Evolutionary conservation across 2,329 filamentous ascomycete species (phyloP), one percentile per base, ranked within the genome.

Genomic region (Pyricularia sp.): DNA sequence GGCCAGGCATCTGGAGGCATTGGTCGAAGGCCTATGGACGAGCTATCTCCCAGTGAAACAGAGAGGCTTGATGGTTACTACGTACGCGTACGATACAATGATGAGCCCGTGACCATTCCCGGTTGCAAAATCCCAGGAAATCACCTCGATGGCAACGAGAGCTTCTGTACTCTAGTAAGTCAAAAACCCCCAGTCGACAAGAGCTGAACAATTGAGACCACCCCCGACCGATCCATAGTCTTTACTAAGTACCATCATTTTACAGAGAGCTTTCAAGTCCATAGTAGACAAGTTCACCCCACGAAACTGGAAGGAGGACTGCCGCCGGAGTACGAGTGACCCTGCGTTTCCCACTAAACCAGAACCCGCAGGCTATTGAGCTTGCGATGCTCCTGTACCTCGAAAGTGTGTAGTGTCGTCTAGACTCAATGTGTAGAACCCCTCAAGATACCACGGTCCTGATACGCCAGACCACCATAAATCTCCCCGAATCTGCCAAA

Each of bases 221-320:
- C n/a, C 26, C 4, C 12, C 28, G 25, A 23, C 12, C 28, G 25
- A 23, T 36, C 42, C 10, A 26, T 4, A 12, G 10, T 66, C n/a
- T 30, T 55, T 66, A 50, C 25, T 12, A 28, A 50, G 68, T 70
- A 12, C 68, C 26, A 61, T 26, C 25, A n/a, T 26, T 17, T 61
- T 25, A 25, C 70, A 92, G 89, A 88, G 91, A 69, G 93, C 94
- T 0, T 99, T 99, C 84, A 98, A 98, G 79, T 83, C 87, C 67
- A 92, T 97, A 69, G 93, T 95, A 2, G 94, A 98, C 79, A 93
- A 92, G 75, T 96, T 92, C 76, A 95, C 92, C 1, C 95, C 95
- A 0, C 81, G 82, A 70, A 86, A 93, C 77, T 98, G 94, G 94
- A 85, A 80, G 72, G 75, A 80, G 26, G 79, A 86, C 70, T 88